These are phyloP conservation scores for Colletotrichum aenigma DNA, from an alignment of 2,329 filamentous ascomycete species.

Conservation along the genomic window DNA sequence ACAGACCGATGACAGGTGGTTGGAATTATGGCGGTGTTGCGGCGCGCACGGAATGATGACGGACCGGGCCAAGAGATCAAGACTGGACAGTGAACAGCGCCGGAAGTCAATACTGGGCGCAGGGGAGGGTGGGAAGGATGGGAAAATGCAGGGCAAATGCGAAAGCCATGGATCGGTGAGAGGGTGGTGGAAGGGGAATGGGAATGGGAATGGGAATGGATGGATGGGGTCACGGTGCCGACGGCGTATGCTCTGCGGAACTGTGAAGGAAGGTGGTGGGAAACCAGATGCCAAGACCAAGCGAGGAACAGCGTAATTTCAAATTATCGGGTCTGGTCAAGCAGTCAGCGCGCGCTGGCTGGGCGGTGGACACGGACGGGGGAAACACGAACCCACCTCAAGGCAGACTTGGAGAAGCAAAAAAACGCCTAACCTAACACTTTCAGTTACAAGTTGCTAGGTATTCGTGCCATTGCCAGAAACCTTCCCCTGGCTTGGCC, in stretches of 20 bases:
- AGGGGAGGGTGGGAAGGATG: not conserved
- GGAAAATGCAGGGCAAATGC: not conserved
- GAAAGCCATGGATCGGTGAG: not conserved
- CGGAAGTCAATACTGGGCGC: not conserved
- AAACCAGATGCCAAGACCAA: constrained; percentile 9
- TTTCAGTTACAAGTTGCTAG: not conserved
- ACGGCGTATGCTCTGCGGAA: not conserved
- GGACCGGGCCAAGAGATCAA: not conserved
- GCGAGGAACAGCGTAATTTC: constrained; percentile 14
- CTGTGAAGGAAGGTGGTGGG: not conserved
- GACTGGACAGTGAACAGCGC: not conserved
- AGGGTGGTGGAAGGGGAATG: not conserved
- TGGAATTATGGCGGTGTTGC: not conserved
- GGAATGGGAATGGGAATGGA: not conserved
- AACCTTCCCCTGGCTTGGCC: not conserved
- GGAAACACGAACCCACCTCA: constrained; percentile 9
- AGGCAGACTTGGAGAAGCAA: constrained; percentile 13
- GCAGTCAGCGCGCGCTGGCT: not conserved
- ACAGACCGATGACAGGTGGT: not conserved
- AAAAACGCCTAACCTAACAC: constrained; percentile 8
- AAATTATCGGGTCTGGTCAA: constrained; percentile 12
- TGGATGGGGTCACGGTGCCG: not conserved
- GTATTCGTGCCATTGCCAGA: not conserved
- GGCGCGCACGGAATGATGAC: not conserved
- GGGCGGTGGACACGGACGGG: not conserved